Evolutionary conservation across 2,329 filamentous ascomycete species (phyloP).

Genomic region (Sporothrix curviconia): DNA sequence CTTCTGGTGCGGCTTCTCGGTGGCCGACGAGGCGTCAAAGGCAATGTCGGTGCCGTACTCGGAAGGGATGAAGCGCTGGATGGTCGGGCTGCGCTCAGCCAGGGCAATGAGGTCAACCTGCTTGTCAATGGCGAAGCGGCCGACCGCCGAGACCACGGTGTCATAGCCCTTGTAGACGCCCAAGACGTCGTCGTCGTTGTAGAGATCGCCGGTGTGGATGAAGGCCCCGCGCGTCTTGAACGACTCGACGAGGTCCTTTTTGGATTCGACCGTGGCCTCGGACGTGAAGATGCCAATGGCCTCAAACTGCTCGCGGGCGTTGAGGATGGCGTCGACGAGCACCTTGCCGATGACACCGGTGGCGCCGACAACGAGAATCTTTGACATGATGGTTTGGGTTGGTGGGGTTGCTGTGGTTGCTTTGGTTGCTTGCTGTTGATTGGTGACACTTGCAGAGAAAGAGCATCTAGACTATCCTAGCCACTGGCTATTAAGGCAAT

Average conservation of each 20-base stretch:
- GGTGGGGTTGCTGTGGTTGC: neutral
- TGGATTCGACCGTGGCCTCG: slow-evolving; percentile 4
- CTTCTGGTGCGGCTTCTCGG: slow-evolving; percentile 17
- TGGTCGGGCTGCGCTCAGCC: slow-evolving; percentile 41
- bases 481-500: too few species aligned
- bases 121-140: slow-evolving; percentile 17
- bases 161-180: slow-evolving; percentile 14
- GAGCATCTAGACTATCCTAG: too few species aligned
- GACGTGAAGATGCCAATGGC: slow-evolving; percentile 45
- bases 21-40: slow-evolving; percentile 12
- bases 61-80: slow-evolving; percentile 42
- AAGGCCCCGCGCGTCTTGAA: slow-evolving; percentile 4
- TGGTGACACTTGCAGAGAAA: too few species aligned
- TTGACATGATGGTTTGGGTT: neutral
- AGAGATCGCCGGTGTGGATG: slow-evolving; percentile 10
- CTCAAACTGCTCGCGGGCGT: slow-evolving; percentile 27
- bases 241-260: slow-evolving; percentile 8
- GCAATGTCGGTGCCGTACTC: slow-evolving; percentile 17
- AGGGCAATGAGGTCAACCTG: slow-evolving; percentile 14
- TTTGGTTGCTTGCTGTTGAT: neutral
- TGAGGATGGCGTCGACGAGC: slow-evolving; percentile 27
- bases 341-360: slow-evolving; percentile 31
- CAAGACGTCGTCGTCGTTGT: slow-evolving; percentile 12
- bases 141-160: slow-evolving; percentile 16
- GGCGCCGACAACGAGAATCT: slow-evolving; percentile 28